phyloP scores from a whole-genome alignment of 2,329 filamentous ascomycete species.

The Anisogramma anomala region DNA sequence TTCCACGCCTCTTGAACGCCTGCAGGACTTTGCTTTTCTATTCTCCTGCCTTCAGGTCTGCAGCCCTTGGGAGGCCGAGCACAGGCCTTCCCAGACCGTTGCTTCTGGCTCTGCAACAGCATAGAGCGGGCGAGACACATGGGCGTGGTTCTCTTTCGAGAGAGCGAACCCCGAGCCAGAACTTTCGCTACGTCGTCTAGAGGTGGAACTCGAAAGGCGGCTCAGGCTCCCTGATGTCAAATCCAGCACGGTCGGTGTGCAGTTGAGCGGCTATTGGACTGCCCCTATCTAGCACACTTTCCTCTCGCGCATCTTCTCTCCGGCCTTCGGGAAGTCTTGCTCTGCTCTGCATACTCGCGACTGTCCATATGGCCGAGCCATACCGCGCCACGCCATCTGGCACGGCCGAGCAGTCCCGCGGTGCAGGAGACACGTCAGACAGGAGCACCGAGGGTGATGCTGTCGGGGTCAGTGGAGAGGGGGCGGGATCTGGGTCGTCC shows the following conservation, averaged over 20 bases:
- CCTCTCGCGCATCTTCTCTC: conserved; percentile 4
- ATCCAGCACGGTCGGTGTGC: conserved; percentile 6
- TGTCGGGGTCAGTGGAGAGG: conserved; percentile 21
- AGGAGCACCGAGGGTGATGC: conserved; percentile 19
- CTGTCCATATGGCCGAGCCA: conserved; percentile 22
- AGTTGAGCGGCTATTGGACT: conserved; percentile 7
- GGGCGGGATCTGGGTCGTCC: conserved; percentile 17
- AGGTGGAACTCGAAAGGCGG: conserved; percentile 12
- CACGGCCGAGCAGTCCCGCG: conserved; percentile 18
- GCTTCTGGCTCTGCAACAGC: conserved; percentile 2
- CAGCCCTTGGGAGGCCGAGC: too few species aligned
- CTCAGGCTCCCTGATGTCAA: conserved; percentile 2
- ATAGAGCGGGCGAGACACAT: conserved; percentile 6
- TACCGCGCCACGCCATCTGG: conserved; percentile 24
- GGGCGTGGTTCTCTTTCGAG: conserved; percentile 1
- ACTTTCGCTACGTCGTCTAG: conserved; percentile 14
- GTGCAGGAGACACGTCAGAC: conserved; percentile 20
- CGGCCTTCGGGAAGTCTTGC: conserved; percentile 12
- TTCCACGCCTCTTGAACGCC: too few species aligned
- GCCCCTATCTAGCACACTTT: conserved; percentile 18
- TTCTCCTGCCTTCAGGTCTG: too few species aligned
- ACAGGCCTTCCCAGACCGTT: neutral
- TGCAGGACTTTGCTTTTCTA: too few species aligned
- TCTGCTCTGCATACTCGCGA: conserved; percentile 16
- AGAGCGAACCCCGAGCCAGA: conserved; percentile 14